Conservation (phyloP, 306 rosid genomes). For the Potentilla sterilis region DNA sequence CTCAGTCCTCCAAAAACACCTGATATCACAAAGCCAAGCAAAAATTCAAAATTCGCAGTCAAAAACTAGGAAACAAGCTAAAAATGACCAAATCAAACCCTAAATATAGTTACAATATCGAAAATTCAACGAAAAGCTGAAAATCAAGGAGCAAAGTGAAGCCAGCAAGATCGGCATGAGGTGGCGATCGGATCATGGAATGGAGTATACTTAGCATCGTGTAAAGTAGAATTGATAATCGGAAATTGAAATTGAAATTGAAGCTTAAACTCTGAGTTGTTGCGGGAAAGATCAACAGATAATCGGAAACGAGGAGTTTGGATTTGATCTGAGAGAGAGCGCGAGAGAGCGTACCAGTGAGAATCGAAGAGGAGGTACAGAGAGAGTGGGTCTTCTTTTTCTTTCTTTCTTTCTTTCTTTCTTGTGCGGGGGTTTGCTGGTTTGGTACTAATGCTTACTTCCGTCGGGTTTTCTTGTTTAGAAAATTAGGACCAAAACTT, state of each 20-base stretch:
- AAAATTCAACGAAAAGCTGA: not conserved
- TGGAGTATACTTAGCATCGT: not conserved
- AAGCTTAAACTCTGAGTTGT: not conserved
- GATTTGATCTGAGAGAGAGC: not conserved
- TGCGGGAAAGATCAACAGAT: not conserved
- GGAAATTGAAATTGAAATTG: not conserved
- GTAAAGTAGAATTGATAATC: not conserved
- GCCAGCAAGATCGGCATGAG: not conserved
- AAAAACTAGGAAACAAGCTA: not conserved
- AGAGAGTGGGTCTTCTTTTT: slow-evolving; percentile 5
- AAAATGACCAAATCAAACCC: too few species aligned
- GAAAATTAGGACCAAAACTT: slow-evolving; percentile 7
- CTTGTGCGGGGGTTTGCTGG: slow-evolving; percentile 17
- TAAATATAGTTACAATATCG: too few species aligned
- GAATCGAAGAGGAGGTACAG: slow-evolving; percentile 13
- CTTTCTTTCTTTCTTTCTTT: not conserved
- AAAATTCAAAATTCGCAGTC: slow-evolving; percentile 14
- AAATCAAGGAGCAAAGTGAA: too few species aligned
- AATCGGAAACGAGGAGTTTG: not conserved
- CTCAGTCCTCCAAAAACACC: slow-evolving; percentile 27
- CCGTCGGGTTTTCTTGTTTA: slow-evolving; percentile 14
- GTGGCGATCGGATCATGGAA: slow-evolving; percentile 23
- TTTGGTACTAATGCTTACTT: slow-evolving; percentile 12
- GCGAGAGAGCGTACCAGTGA: slow-evolving; percentile 15
- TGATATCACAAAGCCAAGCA: slow-evolving; percentile 21